Evolutionary conservation across 176 grass and related monocot species (phyloP).

Genomic region (Ananas comosus): DNA sequence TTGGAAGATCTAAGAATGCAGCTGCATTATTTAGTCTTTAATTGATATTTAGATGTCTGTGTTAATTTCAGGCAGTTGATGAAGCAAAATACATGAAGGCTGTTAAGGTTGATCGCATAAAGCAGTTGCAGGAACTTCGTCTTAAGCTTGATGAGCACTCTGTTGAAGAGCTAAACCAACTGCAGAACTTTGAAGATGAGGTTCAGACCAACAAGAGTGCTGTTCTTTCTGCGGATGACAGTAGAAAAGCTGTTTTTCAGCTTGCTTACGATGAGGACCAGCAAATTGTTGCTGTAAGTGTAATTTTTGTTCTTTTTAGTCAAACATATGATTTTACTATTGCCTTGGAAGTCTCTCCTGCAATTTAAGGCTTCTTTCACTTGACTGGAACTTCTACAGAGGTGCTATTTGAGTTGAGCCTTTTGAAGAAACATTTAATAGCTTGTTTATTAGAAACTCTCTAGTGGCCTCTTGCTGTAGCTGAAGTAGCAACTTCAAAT

Average conservation of each 20-base stretch:
- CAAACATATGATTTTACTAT: background rate
- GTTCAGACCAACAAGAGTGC: conserved; percentile 64
- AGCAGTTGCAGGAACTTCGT: conserved; percentile 75
- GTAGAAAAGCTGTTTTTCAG: conserved; percentile 65
- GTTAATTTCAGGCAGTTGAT: conserved; percentile 55
- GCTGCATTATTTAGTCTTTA: background rate
- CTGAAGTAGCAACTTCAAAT: too few species aligned
- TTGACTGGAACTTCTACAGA: too few species aligned
- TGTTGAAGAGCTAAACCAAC: conserved; percentile 50
- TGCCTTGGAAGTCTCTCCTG: background rate
- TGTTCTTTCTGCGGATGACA: conserved; percentile 69
- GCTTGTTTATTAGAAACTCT: too few species aligned
- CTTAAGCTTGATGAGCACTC: conserved; percentile 61
- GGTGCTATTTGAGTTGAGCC: too few species aligned
- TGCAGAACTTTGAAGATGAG: conserved; percentile 75
- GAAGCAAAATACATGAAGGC: conserved; percentile 66
- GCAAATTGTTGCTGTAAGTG: conserved; percentile 89
- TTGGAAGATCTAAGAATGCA: background rate
- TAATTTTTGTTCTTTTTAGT: conserved; percentile 14
- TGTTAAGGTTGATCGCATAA: conserved; percentile 62
- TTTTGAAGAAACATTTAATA: too few species aligned
- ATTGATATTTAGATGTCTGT: background rate
- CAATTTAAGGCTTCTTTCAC: too few species aligned
- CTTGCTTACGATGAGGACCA: conserved; percentile 87
- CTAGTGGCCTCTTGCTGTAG: too few species aligned